These are phyloP conservation scores for Candolleomyces efflorescens DNA, from an alignment of 768 basidiomycete genomes.

Conservation along the genomic window DNA sequence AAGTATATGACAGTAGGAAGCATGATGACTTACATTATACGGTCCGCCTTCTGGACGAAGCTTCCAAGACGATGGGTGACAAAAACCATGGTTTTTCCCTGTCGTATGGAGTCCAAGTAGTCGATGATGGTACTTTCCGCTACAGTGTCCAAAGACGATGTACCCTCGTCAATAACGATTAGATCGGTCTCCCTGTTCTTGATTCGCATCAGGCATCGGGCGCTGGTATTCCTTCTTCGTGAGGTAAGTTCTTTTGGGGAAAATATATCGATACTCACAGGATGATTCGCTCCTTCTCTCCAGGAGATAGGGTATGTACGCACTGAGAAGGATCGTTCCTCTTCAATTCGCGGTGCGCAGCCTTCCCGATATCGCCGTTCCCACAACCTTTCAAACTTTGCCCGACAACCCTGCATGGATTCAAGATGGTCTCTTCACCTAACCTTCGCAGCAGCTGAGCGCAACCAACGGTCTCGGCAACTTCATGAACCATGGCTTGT, in stretches of 20 bases:
- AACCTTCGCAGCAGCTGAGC: constrained; percentile 28
- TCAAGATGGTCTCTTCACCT: constrained; percentile 30
- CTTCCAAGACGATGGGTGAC: constrained; percentile 44
- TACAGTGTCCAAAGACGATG: constrained; percentile 43
- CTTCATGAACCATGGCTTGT: constrained; percentile 14
- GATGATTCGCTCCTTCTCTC: constrained; percentile 36
- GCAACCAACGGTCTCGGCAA: constrained; percentile 29
- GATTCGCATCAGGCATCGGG: constrained; percentile 36
- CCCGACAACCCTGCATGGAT: constrained; percentile 23
- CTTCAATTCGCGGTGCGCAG: constrained; percentile 26
- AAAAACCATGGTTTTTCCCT: constrained; percentile 45
- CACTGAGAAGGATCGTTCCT: constrained; percentile 14
- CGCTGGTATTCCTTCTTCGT: constrained; percentile 21
- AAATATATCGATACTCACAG: constrained; percentile 27
- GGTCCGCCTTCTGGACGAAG: constrained; percentile 40
- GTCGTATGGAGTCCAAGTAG: constrained; percentile 27
- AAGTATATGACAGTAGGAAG: not conserved
- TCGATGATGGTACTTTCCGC: constrained; percentile 42
- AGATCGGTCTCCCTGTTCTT: constrained; percentile 32
- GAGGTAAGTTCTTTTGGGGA: not conserved
- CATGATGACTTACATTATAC: constrained; percentile 39
- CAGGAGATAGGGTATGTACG: constrained; percentile 25
- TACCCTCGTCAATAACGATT: constrained; percentile 50
- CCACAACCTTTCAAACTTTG: constrained; percentile 26
- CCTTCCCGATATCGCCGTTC: constrained; percentile 19